Evolutionary conservation across 768 basidiomycete species (phyloP).

Genomic region (Lanmaoa rubissima): DNA sequence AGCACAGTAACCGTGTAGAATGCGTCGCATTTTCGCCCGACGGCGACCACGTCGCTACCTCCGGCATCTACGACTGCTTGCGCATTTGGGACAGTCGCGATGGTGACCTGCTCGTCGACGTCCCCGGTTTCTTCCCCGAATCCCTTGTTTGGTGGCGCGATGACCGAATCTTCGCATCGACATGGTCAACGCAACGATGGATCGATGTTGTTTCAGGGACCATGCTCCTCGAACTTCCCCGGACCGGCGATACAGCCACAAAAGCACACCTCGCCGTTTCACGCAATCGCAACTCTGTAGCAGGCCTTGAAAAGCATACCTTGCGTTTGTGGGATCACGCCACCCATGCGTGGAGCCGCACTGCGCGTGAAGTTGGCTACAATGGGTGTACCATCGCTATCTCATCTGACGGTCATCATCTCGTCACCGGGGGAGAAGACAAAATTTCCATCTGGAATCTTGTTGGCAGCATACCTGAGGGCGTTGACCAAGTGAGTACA

Average conservation of each 20-base stretch:
- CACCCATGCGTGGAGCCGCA: slow-evolving; percentile 1
- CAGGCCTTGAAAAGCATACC: not conserved
- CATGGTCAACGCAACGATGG: slow-evolving; percentile 10
- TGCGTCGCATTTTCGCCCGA: slow-evolving; percentile 18
- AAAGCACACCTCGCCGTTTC: slow-evolving; percentile 11
- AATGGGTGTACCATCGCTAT: slow-evolving; percentile 6
- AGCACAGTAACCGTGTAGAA: slow-evolving; percentile 5
- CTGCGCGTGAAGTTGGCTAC: not conserved
- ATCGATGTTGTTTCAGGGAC: slow-evolving; percentile 8
- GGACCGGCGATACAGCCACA: not conserved
- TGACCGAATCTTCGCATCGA: slow-evolving; percentile 14
- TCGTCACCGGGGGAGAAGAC: slow-evolving; percentile 13
- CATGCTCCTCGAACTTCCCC: slow-evolving; percentile 10
- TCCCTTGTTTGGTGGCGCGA: slow-evolving; percentile 18
- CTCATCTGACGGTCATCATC: slow-evolving; percentile 3
- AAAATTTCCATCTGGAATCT: slow-evolving; percentile 15
- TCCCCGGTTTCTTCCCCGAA: slow-evolving; percentile 7
- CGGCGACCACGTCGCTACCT: slow-evolving; percentile 13
- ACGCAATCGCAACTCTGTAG: slow-evolving; percentile 6
- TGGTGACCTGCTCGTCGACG: slow-evolving; percentile 1
- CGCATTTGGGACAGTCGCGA: slow-evolving; percentile 14
- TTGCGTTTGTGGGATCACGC: slow-evolving; percentile 13
- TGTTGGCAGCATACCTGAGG: not conserved
- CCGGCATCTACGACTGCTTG: slow-evolving; percentile 4
- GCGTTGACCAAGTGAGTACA: not conserved